Evolutionary conservation across 140 eudicot genomes (phyloP), one percentile per base, ranked within the genome.

Genomic region (Oenanthe javanica): DNA sequence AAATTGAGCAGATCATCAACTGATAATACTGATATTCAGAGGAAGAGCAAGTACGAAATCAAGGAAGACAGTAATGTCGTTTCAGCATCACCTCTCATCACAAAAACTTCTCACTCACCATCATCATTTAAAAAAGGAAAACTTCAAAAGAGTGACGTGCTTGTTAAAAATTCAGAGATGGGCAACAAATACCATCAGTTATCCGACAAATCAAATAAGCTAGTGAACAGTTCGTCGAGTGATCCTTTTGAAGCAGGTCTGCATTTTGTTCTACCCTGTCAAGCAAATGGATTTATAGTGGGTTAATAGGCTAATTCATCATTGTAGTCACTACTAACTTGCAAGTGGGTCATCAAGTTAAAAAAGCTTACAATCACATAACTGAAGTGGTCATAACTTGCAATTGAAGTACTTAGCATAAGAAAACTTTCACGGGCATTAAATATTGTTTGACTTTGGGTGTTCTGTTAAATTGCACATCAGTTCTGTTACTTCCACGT

Each of bases 221-320:
- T 86, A 69, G 72, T 73, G 78, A 90, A 85, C 14, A 83, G 47
- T 82, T 61, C 87, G 77, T 52, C 87, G 46, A 89, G 80, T 70
- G 87, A 84, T 79, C 90, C 86, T 74, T 85, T 92, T 85, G 98
- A 90, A 89, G 90, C 95, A 89, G 98, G 98, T 75, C 16, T 73
- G 77, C 40, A 23, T 50, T 75, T 75, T 48, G 21, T 49, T 48
- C 5, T 23, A 13, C 78, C 61, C 14, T 6, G 36, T 18, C n/a
- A 23, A 75, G 45, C n/a, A 48, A 12, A 36, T 75, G 16, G 49
- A 49, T n/a, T 48, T 75, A 48, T 48, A 18, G 9, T 75, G 10
- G 31, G 31, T 31, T 31, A 31, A 31, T 31, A 31, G 31, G 31
- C 31, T 31, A 31, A 31, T 31, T 31, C 31, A 31, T 31, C 31